Base-by-base conservation (phyloP, 1,284 basidiomycete genomes). In the Fomitiporia mediterranea region DNA sequence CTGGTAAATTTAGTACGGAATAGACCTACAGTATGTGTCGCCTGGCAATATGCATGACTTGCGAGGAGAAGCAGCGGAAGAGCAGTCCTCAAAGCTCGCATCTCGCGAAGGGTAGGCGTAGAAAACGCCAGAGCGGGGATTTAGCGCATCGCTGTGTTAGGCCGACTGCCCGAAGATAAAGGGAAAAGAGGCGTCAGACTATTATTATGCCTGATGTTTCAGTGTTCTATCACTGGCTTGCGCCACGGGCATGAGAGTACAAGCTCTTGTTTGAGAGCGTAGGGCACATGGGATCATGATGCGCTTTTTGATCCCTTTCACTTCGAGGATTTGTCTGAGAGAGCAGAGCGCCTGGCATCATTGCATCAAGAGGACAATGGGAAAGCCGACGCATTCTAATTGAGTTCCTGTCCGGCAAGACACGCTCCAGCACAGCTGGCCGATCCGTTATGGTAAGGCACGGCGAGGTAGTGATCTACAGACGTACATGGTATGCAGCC, bases 21-120 rank as follows among this genome's bases (percentile, higher is more conserved):
- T 4, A 23, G 6, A 17, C 55, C 15, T 51, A 50, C 55, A 30
- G 47, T 56, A 50, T 56, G 55, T 17, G 48, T 51, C 9, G 47
- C 40, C 30, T 56, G 55, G 27, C 55, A 13, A 19, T 28, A 25
- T 3, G 38, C 37, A 34, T 35, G 21, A 19, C 32, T n/a, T 15
- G 39, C 21, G 27, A 50, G 19, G 25, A 34, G 11, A 11, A 51
- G 15, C 23, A 51, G 37, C 27, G 42, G 30, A 4, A 51, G 25
- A 39, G 13, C 8, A 17, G 2, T 9, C 11, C 23, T 9, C 11
- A 23, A 21, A 30, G 42, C 3, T 15, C 17, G 25, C 25, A 51
- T 51, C n/a, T 38, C 19, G 50, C 25, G 30, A 27, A 25, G 19
- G 27, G 23, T 19, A 13, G 0, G 7, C 11, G 8, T 27, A 11